Conservation (phyloP, 1,139 yeast species). For the Geotrichum cucujoidarum region DNA sequence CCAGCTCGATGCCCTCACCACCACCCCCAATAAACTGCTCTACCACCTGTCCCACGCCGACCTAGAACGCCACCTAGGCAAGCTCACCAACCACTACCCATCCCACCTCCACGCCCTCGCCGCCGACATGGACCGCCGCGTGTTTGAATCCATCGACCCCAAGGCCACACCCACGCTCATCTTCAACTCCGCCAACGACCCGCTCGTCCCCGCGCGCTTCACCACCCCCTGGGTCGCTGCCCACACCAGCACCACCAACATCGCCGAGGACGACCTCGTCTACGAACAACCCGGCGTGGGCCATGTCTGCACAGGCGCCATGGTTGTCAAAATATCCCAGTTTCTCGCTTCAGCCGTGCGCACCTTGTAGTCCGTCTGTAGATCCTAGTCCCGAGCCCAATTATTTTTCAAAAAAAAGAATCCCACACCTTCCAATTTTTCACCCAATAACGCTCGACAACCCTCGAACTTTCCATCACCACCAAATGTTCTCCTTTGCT, state of each 20-base stretch:
- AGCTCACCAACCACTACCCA: constrained; percentile 10
- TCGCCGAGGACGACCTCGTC: neutral
- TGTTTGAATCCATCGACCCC: neutral
- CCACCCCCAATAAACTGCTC: constrained; percentile 5
- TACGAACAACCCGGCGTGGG: constrained; percentile 12
- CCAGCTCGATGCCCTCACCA: neutral
- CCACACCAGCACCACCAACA: neutral
- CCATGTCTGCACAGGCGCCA: constrained; percentile 16
- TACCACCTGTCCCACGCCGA: constrained; percentile 3
- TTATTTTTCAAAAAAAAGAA: constrained; percentile 2
- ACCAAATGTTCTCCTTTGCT: neutral
- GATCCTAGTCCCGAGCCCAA: neutral
- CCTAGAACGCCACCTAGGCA: neutral
- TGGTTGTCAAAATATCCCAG: constrained; percentile 11
- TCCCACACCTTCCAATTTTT: neutral
- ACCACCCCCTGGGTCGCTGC: constrained; percentile 8
- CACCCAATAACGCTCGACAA: neutral
- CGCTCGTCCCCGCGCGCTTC: constrained; percentile 18
- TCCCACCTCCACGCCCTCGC: constrained; percentile 9
- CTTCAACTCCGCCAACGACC: constrained; percentile 16
- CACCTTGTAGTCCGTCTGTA: constrained; percentile 5
- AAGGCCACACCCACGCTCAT: constrained; percentile 1
- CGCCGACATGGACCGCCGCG: constrained; percentile 13
- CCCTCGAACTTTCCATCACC: neutral
- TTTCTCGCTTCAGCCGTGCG: constrained; percentile 7